These are phyloP conservation scores for Sarcomyxa edulis DNA, from an alignment of 768 basidiomycete species.

Conservation along the genomic window DNA sequence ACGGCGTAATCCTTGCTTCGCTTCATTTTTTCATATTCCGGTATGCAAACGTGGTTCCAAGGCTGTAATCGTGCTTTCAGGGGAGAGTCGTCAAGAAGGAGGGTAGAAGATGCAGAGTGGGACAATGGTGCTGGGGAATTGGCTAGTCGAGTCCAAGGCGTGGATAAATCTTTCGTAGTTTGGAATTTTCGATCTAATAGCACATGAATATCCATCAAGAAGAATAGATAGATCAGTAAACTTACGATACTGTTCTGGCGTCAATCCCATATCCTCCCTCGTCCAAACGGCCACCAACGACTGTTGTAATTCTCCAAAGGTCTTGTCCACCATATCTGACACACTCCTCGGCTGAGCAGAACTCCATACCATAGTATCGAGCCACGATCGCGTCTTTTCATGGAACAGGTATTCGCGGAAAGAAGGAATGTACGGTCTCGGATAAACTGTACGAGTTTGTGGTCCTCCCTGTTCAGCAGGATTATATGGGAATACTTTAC, in stretches of 20 bases:
- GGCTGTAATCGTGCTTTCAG: conserved; percentile 63
- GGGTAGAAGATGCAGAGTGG: conserved; percentile 40
- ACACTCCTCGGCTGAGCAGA: conserved; percentile 82
- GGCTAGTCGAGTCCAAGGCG: conserved; percentile 50
- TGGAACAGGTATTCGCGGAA: conserved; percentile 65
- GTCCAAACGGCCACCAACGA: conserved; percentile 70
- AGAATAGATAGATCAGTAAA: conserved; percentile 10
- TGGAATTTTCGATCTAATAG: conserved; percentile 33
- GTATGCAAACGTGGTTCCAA: conserved; percentile 75
- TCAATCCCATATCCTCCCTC: conserved; percentile 71
- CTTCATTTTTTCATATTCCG: conserved; percentile 51
- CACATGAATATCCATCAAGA: background rate
- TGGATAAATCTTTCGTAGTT: conserved; percentile 74
- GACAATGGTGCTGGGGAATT: conserved; percentile 6
- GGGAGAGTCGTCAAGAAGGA: conserved; percentile 53
- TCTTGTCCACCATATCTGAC: conserved; percentile 61
- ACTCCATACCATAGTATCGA: conserved; percentile 88
- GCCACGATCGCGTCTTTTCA: conserved; percentile 52
- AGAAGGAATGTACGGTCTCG: conserved; percentile 60
- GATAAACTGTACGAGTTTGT: conserved; percentile 33
- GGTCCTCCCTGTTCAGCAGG: conserved; percentile 13
- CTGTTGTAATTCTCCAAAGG: conserved; percentile 41
- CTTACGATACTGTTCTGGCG: conserved; percentile 59
- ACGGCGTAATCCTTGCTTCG: conserved; percentile 27
- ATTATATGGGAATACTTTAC: background rate